Evolutionary conservation across 2,329 filamentous ascomycete genomes (phyloP).

Genomic region (Botrytis hyacinthi): DNA sequence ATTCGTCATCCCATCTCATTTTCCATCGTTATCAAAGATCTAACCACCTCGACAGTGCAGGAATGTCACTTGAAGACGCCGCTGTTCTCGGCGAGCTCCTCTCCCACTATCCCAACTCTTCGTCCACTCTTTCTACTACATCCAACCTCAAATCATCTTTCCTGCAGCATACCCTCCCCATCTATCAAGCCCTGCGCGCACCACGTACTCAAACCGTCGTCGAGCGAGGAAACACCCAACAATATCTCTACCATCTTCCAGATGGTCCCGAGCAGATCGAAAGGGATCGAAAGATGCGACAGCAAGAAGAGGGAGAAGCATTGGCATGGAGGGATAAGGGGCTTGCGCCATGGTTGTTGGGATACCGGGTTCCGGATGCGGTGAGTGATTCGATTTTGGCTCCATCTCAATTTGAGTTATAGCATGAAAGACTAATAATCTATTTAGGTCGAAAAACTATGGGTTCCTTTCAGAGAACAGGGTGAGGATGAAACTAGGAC

Average conservation of each 20-base stretch:
- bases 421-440: neutral
- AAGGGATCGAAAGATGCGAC: conserved; percentile 49
- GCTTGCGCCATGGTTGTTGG: conserved; percentile 42
- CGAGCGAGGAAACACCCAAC: conserved; percentile 57
- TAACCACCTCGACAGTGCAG: conserved; percentile 41
- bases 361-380: conserved; percentile 43
- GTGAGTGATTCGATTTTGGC: conserved; percentile 26
- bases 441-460: neutral
- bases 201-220: conserved; percentile 60
- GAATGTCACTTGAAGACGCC: conserved; percentile 61
- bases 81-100: conserved; percentile 57
- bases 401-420: too few relatives aligned
- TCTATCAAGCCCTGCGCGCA: conserved; percentile 58
- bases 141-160: neutral
- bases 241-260: conserved; percentile 55
- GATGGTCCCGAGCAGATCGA: conserved; percentile 57
- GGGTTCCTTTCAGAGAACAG: neutral
- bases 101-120: conserved; percentile 37
- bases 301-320: conserved; percentile 41
- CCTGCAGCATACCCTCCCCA: conserved; percentile 40
- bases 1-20: neutral
- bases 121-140: conserved; percentile 16
- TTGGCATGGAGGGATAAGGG: conserved; percentile 43
- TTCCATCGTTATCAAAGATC: neutral
- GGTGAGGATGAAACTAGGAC: neutral